Conservation (phyloP, 192 early-diverging fungal species). For the Funneliformis geosporum region DNA sequence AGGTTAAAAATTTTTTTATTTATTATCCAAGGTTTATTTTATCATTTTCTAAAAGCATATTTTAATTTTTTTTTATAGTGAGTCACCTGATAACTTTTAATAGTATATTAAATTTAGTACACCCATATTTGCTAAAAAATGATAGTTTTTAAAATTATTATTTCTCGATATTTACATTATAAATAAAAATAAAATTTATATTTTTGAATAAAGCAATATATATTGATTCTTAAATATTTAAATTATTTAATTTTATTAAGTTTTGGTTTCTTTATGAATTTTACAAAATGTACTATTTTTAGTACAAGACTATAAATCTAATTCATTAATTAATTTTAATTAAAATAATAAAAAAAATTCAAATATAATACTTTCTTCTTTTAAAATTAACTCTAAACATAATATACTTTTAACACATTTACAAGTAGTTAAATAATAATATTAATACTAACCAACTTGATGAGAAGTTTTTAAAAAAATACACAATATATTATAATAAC, state of each 20-base stretch:
- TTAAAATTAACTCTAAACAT: no score
- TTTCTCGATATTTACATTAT: constrained; percentile 3
- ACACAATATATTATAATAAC: no score
- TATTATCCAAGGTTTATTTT: background rate
- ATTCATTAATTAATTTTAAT: no score
- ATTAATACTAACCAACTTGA: no score
- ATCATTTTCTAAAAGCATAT: background rate
- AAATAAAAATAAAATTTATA: constrained; percentile 5
- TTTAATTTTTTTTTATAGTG: background rate
- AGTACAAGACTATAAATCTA: constrained; percentile 5
- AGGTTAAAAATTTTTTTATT: constrained; percentile 10
- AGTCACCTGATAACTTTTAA: background rate
- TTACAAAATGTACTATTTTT: background rate
- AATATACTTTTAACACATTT: no score
- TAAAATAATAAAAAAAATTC: no score
- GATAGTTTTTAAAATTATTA: background rate
- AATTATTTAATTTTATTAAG: constrained; percentile 11
- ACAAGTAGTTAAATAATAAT: no score
- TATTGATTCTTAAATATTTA: background rate
- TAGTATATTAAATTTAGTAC: constrained; percentile 2
- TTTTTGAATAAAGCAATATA: constrained; percentile 14
- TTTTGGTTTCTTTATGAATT: no score
- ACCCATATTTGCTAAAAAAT: constrained; percentile 3
- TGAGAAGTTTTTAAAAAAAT: no score
- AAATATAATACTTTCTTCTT: no score